Percentiles rank a stretch among this genome's conserved stretches.
phyloP scores from a whole-genome alignment of 2,329 filamentous ascomycete genomes.

The Aspergillus fischeri region DNA sequence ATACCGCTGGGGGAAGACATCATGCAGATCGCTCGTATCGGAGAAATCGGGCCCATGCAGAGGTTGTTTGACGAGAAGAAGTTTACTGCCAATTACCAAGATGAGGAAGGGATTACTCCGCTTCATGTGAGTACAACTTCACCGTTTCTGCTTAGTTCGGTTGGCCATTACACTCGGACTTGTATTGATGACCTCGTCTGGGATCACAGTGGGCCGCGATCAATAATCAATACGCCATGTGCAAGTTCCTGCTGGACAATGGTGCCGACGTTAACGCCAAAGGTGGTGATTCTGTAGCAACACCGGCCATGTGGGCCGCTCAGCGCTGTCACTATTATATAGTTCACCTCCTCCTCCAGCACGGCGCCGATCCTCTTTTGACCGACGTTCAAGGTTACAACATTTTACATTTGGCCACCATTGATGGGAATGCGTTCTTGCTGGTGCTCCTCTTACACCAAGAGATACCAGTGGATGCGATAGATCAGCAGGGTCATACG shows the following conservation, averaged over 20 bases:
- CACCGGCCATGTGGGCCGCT: constrained; percentile 93
- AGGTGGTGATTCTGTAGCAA: constrained; percentile 91
- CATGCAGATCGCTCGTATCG: constrained; percentile 89
- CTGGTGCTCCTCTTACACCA: constrained; percentile 88
- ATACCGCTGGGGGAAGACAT: constrained; percentile 67
- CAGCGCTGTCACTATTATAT: constrained; percentile 96
- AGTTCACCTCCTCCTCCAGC: constrained; percentile 83
- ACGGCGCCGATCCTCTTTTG: constrained; percentile 87
- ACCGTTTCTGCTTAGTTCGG: background rate
- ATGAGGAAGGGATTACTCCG: constrained; percentile 92
- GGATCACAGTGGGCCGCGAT: constrained; percentile 85
- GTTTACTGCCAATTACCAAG: constrained; percentile 75
- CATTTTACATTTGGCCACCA: constrained; percentile 91
- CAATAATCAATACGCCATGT: constrained; percentile 97
- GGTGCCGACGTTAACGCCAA: constrained; percentile 92
- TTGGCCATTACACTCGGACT: background rate
- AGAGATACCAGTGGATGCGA: constrained; percentile 87
- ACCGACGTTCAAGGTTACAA: constrained; percentile 97
- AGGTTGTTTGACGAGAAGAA: constrained; percentile 81
- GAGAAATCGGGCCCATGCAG: constrained; percentile 82
- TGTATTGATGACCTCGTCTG: constrained; percentile 13
- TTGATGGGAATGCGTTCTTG: constrained; percentile 91
- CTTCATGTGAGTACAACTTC: constrained; percentile 66
- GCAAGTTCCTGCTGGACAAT: constrained; percentile 82
- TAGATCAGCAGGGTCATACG: constrained; percentile 87